Conservation (phyloP, 169 alveolate genomes). For the Sarcocystis neurona region DNA sequence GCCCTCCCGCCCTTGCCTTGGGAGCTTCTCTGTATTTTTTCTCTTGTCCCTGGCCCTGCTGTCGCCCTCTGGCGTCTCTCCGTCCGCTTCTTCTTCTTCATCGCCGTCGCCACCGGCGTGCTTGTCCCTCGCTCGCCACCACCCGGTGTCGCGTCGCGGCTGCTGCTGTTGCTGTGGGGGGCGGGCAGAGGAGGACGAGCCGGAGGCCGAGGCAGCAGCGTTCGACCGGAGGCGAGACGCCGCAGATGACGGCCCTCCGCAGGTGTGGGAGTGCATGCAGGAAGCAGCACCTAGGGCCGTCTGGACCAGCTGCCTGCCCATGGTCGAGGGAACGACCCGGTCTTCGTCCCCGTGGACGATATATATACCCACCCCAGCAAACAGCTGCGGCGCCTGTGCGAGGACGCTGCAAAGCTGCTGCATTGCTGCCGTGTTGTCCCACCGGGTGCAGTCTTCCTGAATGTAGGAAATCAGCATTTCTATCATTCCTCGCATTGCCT, state of each 20-base stretch:
- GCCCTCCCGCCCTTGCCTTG: background rate
- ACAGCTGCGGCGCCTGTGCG: background rate
- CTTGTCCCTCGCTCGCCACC: background rate
- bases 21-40: background rate
- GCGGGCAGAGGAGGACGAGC: too few relatives aligned
- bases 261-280: constrained; percentile 14
- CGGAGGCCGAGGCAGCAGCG: too few relatives aligned
- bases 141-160: too few relatives aligned
- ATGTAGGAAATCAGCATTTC: constrained; percentile 26
- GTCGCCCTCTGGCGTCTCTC: background rate
- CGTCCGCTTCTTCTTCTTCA: background rate
- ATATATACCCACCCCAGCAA: constrained; percentile 15
- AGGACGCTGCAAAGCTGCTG: constrained; percentile 18
- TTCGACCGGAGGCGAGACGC: too few relatives aligned
- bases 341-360: constrained; percentile 20
- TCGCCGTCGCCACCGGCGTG: background rate
- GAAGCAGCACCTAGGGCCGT: background rate
- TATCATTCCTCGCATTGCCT: background rate
- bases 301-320: constrained; percentile 8
- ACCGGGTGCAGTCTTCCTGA: constrained; percentile 48
- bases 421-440: constrained; percentile 41
- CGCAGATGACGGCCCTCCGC: too few relatives aligned
- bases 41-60: background rate
- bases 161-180: too few relatives aligned
- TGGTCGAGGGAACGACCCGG: background rate